Base-by-base conservation (phyloP, 306 rosid species). In the Aeschynomene evenia region DNA sequence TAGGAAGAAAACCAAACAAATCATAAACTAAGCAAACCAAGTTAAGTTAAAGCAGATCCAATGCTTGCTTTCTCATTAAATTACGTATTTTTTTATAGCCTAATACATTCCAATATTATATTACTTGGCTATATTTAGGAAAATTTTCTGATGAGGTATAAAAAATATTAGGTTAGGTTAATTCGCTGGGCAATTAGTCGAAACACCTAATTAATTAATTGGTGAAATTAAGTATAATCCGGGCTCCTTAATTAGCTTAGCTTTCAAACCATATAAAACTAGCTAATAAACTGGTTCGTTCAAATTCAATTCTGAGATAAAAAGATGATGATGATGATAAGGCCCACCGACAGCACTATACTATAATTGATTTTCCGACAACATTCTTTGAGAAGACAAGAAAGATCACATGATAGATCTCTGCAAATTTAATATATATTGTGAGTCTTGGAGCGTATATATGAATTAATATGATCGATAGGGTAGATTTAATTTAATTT, bases 331-430 rank as follows among this genome's bases (percentile, higher is more conserved):
- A n/a, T n/a, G 42, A 72, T 61, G 62, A 22, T 15, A 15, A 73
- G 74, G 69, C 68, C 80, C 70, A 67, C 80, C 46, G 20, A 46
- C 61, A 45, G 68, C 53, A 33, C 68, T 48, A n/a, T n/a, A 20
- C 59, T 60, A 71, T 45, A 46, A 71, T 71, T 71, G 69, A 60
- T 46, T 73, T 65, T 63, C 78, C 71, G 78, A 73, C 78, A 73
- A 63, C 52, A 73, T 73, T 62, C 78, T 63, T 63, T 52, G 34
- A 23, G 78, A 68, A 52, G 71, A 73, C 65, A 72, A 72, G 62
- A 52, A n/a, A 52, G 34, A 63, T 73, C 71, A 73, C 78, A 63
- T 73, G 78, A n/a, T n/a, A n/a, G n/a, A 73, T 58, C 40, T 18
- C 43, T 31, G 64, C 42, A 58, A 58, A 31, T 31, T 16, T 31